Evolutionary conservation across 208 protist genomes (phyloP), one percentile per base, ranked within the genome.

Genomic region (Wallacemonas collosoma): DNA sequence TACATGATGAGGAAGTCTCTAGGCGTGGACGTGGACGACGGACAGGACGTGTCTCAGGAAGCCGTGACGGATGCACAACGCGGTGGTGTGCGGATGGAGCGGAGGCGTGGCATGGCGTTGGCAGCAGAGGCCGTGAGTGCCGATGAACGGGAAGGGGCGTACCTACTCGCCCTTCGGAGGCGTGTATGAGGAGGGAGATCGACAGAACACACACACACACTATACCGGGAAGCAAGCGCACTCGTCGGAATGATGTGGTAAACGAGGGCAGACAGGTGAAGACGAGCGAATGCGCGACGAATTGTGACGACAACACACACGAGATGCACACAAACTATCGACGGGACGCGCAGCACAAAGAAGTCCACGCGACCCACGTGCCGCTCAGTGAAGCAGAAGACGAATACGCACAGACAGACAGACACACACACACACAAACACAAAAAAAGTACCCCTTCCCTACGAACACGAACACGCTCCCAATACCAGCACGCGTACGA

Each of bases 121-220:
- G 8, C 6, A 12, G 12, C 45, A 12, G 45, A 50, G 8, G 12
- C 45, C 0, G 45, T 50, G 45, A 50, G 45, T 6, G 45, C 45
- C 6, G 45, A 50, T 6, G 45, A 50, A 12, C 6, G 12, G 45
- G 45, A 6, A 12, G 45, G 70, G 9, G 65, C 63, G 36, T 85
- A 76, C 57, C 53, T 85, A 39, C 36, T 85, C 3, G 67, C 71
- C 2, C 44, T 85, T 15, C 74, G 80, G 43, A 60, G 73, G 41
- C 62, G 79, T 0, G 71, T n/a, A 5, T 56, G 51, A 56, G 14
- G 9, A 56, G 14, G 8, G 12, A 50, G 8, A 8, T 43, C 56
- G 43, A 62, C 56, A 58, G 39, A 9, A 50, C 6, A n/a, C 58
- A 65, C 26, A 5, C 45, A 50, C 45, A 50, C 45, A 50, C 26